A percentile compares a stretch with the other conserved stretches of the same genome.
Conservation (phyloP, 768 basidiomycete species). For the Crassisporium funariophilum region DNA sequence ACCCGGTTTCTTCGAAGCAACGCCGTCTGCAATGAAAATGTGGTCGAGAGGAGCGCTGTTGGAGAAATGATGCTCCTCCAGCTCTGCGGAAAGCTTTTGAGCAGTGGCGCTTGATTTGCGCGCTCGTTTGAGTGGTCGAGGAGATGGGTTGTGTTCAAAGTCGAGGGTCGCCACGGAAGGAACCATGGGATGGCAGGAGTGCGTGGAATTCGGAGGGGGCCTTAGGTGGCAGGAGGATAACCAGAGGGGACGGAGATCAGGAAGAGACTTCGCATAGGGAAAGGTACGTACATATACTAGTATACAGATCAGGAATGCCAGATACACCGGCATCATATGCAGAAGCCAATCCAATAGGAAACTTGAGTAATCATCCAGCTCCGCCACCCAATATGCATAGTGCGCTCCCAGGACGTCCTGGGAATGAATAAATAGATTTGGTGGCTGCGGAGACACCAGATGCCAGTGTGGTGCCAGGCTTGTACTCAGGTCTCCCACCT, state of each 20-base stretch:
- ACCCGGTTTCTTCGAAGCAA: conserved; percentile 45
- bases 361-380: conserved; percentile 16
- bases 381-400: conserved; percentile 17
- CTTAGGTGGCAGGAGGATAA: conserved; percentile 32
- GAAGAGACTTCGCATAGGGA: conserved; percentile 24
- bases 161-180: conserved; percentile 23
- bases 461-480: conserved; percentile 13
- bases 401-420: conserved; percentile 22
- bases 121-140: conserved; percentile 48
- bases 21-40: conserved; percentile 53
- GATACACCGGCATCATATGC: conserved; percentile 23
- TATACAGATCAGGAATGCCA: conserved; percentile 25
- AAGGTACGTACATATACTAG: conserved; percentile 31
- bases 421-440: conserved; percentile 15
- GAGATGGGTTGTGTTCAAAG: conserved; percentile 21
- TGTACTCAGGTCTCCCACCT: conserved; percentile 18
- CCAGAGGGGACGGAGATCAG: conserved; percentile 30
- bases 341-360: conserved; percentile 25
- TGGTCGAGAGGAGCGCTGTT: conserved; percentile 43
- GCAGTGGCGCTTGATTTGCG: conserved; percentile 35
- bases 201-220: conserved; percentile 34
- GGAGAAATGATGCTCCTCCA: conserved; percentile 28
- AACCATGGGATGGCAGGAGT: conserved; percentile 22
- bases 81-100: conserved; percentile 14
- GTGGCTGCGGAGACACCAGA: conserved; percentile 22